Conservation (phyloP, 2,329 filamentous ascomycete genomes). For the Botryotinia convoluta region DNA sequence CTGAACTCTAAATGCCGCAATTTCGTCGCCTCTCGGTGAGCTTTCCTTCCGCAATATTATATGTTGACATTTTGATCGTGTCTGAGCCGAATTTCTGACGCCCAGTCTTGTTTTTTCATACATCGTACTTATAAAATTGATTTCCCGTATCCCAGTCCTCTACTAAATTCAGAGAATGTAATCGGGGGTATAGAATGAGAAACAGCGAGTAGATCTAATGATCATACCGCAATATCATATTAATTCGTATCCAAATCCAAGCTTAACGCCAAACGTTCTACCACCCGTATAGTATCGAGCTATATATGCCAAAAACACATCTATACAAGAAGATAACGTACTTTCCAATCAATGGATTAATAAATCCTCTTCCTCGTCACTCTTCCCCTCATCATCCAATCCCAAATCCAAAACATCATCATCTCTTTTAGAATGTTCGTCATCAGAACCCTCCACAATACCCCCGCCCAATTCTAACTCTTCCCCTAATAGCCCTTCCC, state of each 20-base stretch:
- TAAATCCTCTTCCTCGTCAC: constrained; percentile 14
- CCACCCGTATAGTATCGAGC: not conserved
- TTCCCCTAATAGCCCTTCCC: constrained; percentile 18
- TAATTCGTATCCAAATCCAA: not conserved
- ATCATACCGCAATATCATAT: not conserved
- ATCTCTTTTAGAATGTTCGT: constrained; percentile 24
- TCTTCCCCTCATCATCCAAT: constrained; percentile 24
- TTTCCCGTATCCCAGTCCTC: not conserved
- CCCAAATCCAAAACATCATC: constrained; percentile 34
- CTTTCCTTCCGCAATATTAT: not conserved
- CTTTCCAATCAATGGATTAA: constrained; percentile 5
- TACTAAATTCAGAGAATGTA: not conserved
- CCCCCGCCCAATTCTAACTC: constrained; percentile 27
- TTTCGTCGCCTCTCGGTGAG: not conserved
- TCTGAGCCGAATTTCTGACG: not conserved
- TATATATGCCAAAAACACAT: not conserved
- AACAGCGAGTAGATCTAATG: not conserved
- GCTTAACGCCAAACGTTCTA: not conserved
- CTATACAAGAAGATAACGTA: not conserved
- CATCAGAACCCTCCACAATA: constrained; percentile 20
- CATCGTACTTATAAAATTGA: fast-evolving
- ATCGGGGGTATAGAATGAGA: not conserved
- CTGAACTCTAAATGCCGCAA: not conserved
- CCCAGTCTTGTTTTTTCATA: not conserved
- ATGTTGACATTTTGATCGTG: not conserved